Evolutionary conservation across 495 filamentous ascomycete species (phyloP).

Genomic region (Hypoxylon cercidicola): DNA sequence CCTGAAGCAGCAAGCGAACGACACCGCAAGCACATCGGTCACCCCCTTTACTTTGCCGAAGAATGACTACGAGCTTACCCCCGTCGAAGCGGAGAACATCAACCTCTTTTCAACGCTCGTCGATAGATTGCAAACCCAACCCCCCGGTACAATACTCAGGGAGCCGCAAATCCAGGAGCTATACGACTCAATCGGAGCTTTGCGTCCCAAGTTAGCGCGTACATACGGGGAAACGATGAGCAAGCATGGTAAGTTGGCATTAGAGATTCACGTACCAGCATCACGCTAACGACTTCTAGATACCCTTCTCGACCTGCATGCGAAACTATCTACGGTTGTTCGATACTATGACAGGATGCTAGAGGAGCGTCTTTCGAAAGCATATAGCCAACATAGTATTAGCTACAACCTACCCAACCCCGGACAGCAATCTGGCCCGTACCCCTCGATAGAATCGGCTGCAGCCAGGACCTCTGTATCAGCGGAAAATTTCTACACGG

Average conservation of each 20-base stretch:
- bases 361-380: slow-evolving; percentile 91
- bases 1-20: slow-evolving; percentile 75
- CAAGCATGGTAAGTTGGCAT: slow-evolving; percentile 81
- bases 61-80: slow-evolving; percentile 93
- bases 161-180: slow-evolving; percentile 98
- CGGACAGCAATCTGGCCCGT: slow-evolving; percentile 69
- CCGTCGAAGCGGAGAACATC: slow-evolving; percentile 96
- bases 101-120: slow-evolving; percentile 95
- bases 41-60: slow-evolving; percentile 69
- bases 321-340: slow-evolving; percentile 95
- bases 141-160: slow-evolving; percentile 91
- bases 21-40: slow-evolving; percentile 47
- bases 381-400: slow-evolving; percentile 83
- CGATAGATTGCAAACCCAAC: slow-evolving; percentile 93
- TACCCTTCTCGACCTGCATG: slow-evolving; percentile 91
- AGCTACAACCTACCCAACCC: slow-evolving; percentile 62
- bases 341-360: slow-evolving; percentile 99
- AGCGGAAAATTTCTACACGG: slow-evolving; percentile 84
- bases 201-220: slow-evolving; percentile 92
- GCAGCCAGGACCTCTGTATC: slow-evolving; percentile 57
- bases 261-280: not conserved
- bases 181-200: slow-evolving; percentile 92
- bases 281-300: slow-evolving; percentile 64
- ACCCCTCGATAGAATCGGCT: slow-evolving; percentile 69
- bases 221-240: slow-evolving; percentile 99